Percentiles rank a stretch among this genome's conserved stretches.
Evolutionary conservation across 805 yeast genomes (phyloP).

Genomic region (Wickerhamomyces tratensis): DNA sequence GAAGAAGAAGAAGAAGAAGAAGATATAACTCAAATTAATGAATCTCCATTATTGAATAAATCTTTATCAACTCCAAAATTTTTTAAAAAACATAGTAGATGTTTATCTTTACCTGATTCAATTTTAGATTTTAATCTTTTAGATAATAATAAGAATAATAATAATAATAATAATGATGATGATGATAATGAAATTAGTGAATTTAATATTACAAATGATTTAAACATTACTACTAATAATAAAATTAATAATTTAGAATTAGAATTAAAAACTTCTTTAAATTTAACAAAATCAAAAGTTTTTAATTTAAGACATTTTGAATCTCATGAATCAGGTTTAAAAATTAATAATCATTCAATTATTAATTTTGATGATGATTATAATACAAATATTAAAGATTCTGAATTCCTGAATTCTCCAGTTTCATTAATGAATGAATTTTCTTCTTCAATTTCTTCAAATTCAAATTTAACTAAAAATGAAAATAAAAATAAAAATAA

Average conservation of each 20-base stretch:
- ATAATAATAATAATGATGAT: too few species aligned
- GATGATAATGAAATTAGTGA: too few species aligned
- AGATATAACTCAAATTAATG: too few species aligned
- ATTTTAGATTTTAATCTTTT: not conserved
- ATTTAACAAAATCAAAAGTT: slow-evolving; percentile 1
- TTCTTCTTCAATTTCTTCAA: not conserved
- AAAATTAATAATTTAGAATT: too few species aligned
- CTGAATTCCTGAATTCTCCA: slow-evolving; percentile 7
- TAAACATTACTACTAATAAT: too few species aligned
- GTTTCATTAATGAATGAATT: slow-evolving; percentile 1
- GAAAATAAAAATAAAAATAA: too few species aligned
- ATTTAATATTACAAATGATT: too few species aligned
- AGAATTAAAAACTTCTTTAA: too few species aligned
- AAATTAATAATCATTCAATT: not conserved
- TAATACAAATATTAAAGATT: slow-evolving; percentile 5
- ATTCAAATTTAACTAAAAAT: too few species aligned
- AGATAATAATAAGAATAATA: too few species aligned
- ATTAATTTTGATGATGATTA: slow-evolving; percentile 1
- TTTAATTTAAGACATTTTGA: slow-evolving; percentile 16
- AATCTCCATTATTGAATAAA: too few species aligned
- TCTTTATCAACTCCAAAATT: not conserved
- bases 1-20: not conserved
- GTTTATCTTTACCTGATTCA: slow-evolving; percentile 4
- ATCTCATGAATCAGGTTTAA: slow-evolving; percentile 18
- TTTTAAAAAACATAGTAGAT: slow-evolving; percentile 1